A percentile compares a stretch with the other conserved stretches of the same genome.
Conservation (phyloP, 305 asterid genomes). For the Andrographis paniculata region DNA sequence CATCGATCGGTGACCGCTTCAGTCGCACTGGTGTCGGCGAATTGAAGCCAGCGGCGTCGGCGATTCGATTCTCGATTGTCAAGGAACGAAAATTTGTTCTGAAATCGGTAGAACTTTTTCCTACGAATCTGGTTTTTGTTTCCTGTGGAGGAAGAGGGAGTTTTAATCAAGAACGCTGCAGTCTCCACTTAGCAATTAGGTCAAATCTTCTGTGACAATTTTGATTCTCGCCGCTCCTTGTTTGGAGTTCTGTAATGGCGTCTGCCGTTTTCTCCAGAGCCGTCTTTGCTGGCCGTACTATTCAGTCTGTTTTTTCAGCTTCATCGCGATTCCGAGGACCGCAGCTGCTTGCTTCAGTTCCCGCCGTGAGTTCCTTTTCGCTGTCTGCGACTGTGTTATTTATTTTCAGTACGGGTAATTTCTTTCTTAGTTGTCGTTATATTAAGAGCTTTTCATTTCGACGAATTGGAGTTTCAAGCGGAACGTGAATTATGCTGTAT, state of each 20-base stretch:
- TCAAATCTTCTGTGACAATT: no score
- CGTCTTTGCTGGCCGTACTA: constrained; percentile 44
- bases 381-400: not conserved
- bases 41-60: no score
- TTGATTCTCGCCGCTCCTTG: constrained; percentile 8
- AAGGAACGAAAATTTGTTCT: no score
- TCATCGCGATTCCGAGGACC: constrained; percentile 27
- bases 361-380: constrained; percentile 34
- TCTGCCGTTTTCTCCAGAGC: constrained; percentile 52
- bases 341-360: constrained; percentile 27
- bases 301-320: constrained; percentile 33
- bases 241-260: constrained; percentile 30
- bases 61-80: no score
- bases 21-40: no score
- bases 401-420: not conserved
- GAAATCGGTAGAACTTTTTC: no score
- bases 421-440: not conserved
- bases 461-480: not conserved
- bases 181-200: no score
- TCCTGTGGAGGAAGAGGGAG: no score
- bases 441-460: not conserved
- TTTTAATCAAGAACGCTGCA: no score
- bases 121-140: no score
- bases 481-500: not conserved
- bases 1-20: no score